Evolutionary conservation across 805 yeast genomes (phyloP), one percentile per base, ranked within the genome.

Genomic region (Lipomyces yamadae): DNA sequence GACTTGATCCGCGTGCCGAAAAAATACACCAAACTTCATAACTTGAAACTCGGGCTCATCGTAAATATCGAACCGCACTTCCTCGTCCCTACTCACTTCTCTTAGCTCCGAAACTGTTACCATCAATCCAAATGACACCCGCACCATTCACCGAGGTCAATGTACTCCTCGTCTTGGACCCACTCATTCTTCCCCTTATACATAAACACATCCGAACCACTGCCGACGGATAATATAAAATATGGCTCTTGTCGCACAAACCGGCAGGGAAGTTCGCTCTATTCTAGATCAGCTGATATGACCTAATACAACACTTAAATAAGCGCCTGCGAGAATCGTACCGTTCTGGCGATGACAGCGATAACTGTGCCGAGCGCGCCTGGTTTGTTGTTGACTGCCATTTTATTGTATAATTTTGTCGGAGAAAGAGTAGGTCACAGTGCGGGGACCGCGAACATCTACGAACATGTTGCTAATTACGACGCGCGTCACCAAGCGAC

Each of bases 91-190:
- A 15, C 24, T 10, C 18, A 15, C 15, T 42, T 42, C 18, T 15
- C 15, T 42, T 42, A 42, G 48, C 24, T 37, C 48, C 48, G n/a
- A 1, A 24, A 24, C 24, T 24, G 24, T 24, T 24, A 24, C 24
- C 24, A 24, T 24, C 24, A 24, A 24, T 24, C 24, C 24, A 24
- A 42, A 5, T 42, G 24, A 42, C 48, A 1, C 1, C 24, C 24
- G 48, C 48, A 42, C 48, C 48, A 42, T 42, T 42, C 48, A n/a
- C 48, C 48, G 48, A 42, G 24, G n/a, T 42, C 48, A 18, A 42
- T 15, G 18, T 42, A 42, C 48, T 42, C 48, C 18, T 42, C 48
- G 48, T 42, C 48, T 24, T 6, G 48, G 18, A 42, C 48, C 48
- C 48, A 42, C 24, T 42, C 48, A 7, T 42, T 42, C 29, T n/a